Base-by-base conservation (phyloP, 257 asterid genomes). In the Echium plantagineum region DNA sequence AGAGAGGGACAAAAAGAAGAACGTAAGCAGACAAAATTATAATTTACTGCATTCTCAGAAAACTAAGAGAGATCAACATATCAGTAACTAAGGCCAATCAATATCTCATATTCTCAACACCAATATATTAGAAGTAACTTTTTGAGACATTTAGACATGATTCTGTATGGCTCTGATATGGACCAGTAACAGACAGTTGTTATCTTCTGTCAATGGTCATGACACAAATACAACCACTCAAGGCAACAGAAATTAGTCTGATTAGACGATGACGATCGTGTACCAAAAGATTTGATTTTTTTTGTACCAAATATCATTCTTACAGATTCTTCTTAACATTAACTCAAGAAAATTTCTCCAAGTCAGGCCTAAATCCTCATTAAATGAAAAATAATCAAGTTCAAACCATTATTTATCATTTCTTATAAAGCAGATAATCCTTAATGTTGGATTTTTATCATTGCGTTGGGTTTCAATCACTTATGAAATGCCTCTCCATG, bases 71-170 rank as follows among this genome's bases (percentile, higher is more conserved):
- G 3, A 24, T 24, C 26, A 24, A 24, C 2, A 24, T 24, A 1
- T 24, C 26, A 24, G 26, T 3, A 38, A 42, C 16, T 42, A 42
- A 42, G 17, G 5, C 16, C 49, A 12, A 42, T 42, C 3, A 42
- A 42, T 1, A 7, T n/a, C n/a, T n/a, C n/a, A n/a, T n/a, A n/a
- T n/a, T 42, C 16, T 4, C 49, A 42, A 7, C 46, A 38, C 16
- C 21, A 59, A 47, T 52, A 55, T 61, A 32, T 31, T 52, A 66
- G 58, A 63, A 24, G 60, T 42, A 42, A 12, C 57, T 4, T 53
- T n/a, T 53, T 1, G 22, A 15, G 57, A n/a, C 57, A 53, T 21
- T 17, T 17, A 42, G 49, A 13, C 5, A 42, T 42, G 12, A 12
- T 13, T 42, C 16, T 5, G 10, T 42, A 12, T 42, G 17, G 9